phyloP scores from a whole-genome alignment of 2,329 filamentous ascomycete genomes.

The Penicillium sp. region DNA sequence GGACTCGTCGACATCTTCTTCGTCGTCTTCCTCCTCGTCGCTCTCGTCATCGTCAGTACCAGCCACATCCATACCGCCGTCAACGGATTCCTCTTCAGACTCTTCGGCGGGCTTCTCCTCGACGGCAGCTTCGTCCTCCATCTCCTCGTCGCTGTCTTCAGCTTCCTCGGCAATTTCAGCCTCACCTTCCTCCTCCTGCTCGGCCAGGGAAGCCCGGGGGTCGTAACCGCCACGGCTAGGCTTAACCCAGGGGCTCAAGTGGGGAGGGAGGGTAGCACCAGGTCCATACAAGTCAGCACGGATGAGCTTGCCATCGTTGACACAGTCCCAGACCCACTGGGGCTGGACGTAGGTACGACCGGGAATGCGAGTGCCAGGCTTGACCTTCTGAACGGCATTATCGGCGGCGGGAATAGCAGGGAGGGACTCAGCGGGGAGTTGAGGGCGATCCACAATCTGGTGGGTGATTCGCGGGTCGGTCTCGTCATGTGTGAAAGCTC shows the following conservation, averaged over 20 bases:
- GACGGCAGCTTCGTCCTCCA: slow-evolving; percentile 37
- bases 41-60: slow-evolving; percentile 24
- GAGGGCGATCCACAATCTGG: slow-evolving; percentile 90
- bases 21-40: slow-evolving; percentile 41
- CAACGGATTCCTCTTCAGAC: slow-evolving; percentile 24
- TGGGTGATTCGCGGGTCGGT: slow-evolving; percentile 88
- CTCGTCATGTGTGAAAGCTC: slow-evolving; percentile 90
- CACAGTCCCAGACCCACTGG: slow-evolving; percentile 97
- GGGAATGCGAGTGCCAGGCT: slow-evolving; percentile 76
- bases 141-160: slow-evolving; percentile 49
- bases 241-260: slow-evolving; percentile 95
- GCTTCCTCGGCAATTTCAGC: slow-evolving; percentile 71
- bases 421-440: slow-evolving; percentile 63
- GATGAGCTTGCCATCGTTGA: slow-evolving; percentile 90
- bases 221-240: slow-evolving; percentile 86
- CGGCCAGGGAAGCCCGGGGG: slow-evolving; percentile 80
- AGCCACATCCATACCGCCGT: slow-evolving; percentile 25
- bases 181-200: slow-evolving; percentile 86
- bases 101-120: slow-evolving; percentile 27
- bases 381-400: slow-evolving; percentile 51
- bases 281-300: slow-evolving; percentile 86
- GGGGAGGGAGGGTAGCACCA: slow-evolving; percentile 85
- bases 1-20: slow-evolving; percentile 46
- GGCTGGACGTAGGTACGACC: slow-evolving; percentile 92
- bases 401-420: slow-evolving; percentile 47